Percentiles rank a stretch among this genome's conserved stretches.
These are phyloP conservation scores for Cladosporium phlei DNA, from an alignment of 2,329 filamentous ascomycete species.

Conservation along the genomic window DNA sequence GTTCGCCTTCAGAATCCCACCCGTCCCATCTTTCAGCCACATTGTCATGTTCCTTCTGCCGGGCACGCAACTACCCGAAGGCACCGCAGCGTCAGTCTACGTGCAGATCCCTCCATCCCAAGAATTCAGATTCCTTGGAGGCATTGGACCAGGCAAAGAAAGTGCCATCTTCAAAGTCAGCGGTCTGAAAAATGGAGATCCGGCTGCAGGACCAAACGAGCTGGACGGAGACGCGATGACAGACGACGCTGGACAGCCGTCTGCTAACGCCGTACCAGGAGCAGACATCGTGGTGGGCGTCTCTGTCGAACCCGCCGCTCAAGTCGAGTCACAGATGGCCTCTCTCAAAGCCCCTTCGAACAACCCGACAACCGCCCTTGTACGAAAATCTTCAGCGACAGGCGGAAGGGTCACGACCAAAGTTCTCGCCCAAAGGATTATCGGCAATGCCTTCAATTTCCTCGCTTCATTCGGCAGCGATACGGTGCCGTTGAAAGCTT, in stretches of 20 bases:
- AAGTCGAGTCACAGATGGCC: conserved; percentile 66
- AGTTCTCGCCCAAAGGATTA: conserved; percentile 84
- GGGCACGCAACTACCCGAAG: conserved; percentile 64
- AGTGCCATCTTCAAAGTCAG: conserved; percentile 83
- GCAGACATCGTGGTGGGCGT: conserved; percentile 70
- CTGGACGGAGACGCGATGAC: conserved; percentile 48
- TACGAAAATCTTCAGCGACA: conserved; percentile 23
- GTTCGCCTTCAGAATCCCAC: conserved; percentile 62
- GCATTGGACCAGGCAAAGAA: conserved; percentile 82
- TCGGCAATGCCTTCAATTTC: conserved; percentile 96
- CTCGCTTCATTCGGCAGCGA: conserved; percentile 83
- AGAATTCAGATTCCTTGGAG: conserved; percentile 81
- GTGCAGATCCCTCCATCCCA: conserved; percentile 59
- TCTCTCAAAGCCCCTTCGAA: conserved; percentile 44
- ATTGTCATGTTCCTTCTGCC: conserved; percentile 87
- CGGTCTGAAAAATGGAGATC: conserved; percentile 33
- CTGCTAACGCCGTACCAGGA: conserved; percentile 20
- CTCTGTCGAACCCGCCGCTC: conserved; percentile 68
- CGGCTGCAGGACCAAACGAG: conserved; percentile 31
- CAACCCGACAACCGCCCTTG: conserved; percentile 32
- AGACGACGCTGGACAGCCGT: conserved; percentile 30
- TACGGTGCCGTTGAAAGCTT: conserved; percentile 87
- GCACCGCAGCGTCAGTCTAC: conserved; percentile 85
- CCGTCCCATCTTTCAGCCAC: conserved; percentile 59
- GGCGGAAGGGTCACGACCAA: conserved; percentile 57